These are phyloP conservation scores for Colletotrichum liriopes DNA, from an alignment of 2,329 filamentous ascomycete genomes.

Conservation along the genomic window DNA sequence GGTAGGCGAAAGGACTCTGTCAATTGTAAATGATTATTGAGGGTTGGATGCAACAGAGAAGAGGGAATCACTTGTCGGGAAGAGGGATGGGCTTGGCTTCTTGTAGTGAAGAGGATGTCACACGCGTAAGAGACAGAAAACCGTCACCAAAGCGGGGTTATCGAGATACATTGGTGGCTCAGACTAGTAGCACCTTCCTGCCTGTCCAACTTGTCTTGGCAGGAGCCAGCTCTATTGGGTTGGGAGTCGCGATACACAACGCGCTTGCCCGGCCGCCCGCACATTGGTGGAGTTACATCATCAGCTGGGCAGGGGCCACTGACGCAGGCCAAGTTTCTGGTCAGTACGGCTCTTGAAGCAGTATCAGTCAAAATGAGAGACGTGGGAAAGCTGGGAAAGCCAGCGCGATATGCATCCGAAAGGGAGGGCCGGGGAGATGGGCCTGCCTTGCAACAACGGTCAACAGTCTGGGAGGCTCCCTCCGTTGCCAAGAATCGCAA, in stretches of 20 bases:
- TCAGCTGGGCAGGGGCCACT: conserved; percentile 29
- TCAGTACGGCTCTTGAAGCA: conserved; percentile 7
- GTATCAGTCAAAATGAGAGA: background rate
- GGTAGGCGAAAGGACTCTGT: background rate
- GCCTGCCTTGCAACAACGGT: background rate
- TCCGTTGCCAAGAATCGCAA: conserved; percentile 33
- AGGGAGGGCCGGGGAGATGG: background rate
- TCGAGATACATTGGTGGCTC: conserved; percentile 31
- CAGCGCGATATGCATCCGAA: background rate
- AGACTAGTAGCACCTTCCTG: conserved; percentile 22
- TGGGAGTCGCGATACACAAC: conserved; percentile 29
- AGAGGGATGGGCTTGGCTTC: conserved; percentile 38
- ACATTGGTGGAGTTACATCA: conserved; percentile 39
- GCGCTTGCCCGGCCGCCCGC: conserved; percentile 15
- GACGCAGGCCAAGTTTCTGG: conserved; percentile 42
- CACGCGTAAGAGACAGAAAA: conserved; percentile 17
- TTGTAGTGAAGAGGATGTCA: conserved; percentile 31
- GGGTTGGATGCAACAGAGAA: background rate
- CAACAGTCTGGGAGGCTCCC: background rate
- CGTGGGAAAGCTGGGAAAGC: conserved; percentile 19
- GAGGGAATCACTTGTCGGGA: background rate
- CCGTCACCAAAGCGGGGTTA: conserved; percentile 38
- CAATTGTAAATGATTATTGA: background rate
- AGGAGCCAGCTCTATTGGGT: conserved; percentile 14
- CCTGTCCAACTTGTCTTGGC: conserved; percentile 30